Base-by-base conservation (phyloP, 78 protist genomes). In the Planoprotostelium fungivorum region DNA sequence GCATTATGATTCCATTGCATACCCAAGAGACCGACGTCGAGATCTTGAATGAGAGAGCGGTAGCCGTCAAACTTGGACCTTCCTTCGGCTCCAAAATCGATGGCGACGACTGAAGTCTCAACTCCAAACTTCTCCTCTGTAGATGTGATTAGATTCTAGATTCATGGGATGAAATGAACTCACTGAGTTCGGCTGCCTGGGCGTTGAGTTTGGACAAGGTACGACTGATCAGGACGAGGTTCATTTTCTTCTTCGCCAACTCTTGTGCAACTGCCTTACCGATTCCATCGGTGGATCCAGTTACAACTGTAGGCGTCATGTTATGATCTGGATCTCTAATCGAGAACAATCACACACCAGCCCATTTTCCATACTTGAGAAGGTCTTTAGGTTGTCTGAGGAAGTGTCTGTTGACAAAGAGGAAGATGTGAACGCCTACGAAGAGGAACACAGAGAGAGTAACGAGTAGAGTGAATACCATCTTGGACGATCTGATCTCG, bases 201-300 rank as follows among this genome's bases (percentile, higher is more conserved):
- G n/a, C n/a, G n/a, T 63, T 38, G 31, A 92, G 37, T 73, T 90
- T 93, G 28, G 89, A 89, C 84, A 87, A 36, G 1, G 94, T 91
- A 38, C 97, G 91, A 1, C 91, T 84, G 63, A 96, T 35, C 37
- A 96, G 85, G 36, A 91, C 51, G 28, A 96, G 36, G 63, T 96
- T 94, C 83, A 94, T 38, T 1, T 94, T 94, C 37, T 63, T 87
- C 73, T 36, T 90, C 31, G 97, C 97, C 34, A 96, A 83, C 84
- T 91, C 94, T 35, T 86, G 38, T 0, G 94, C 87, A 63, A 90
- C 89, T 29, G 95, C 97, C 37, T 83, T 90, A 36, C 97, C 97
- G 87, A 96, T 96, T 36, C 97, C 97, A 90, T 96, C 97, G 36
- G 96, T 90, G 0, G 96, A 95, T 38, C 97, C 97, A 51, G 97